Evolutionary conservation across 257 asterid species (phyloP), one percentile per base, ranked within the genome.

Genomic region (Linderniella brevidens): DNA sequence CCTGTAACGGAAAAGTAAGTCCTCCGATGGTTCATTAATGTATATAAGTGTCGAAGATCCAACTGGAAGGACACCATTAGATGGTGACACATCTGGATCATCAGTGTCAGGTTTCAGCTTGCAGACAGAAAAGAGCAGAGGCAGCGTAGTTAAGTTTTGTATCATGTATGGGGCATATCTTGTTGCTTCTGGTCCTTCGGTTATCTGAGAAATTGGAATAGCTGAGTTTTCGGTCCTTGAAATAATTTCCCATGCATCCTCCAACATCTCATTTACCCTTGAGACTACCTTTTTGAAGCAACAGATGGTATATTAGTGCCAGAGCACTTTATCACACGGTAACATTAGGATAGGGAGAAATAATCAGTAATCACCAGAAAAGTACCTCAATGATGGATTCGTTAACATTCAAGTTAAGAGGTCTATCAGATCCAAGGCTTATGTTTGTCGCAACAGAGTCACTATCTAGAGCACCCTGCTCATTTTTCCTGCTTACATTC

Each of bases 371-470:
- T 38, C 46, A 56, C 14, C 5, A 41, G 54, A 14, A 53, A 40
- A n/a, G 36, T 82, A 80, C 97, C 98, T 88, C 98, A 46, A 84
- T 68, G 62, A 78, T 64, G 54, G 95, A 66, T 63, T 78, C 95
- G 11, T 79, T 80, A 46, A 84, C 51, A 64, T 88, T 88, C 71
- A 88, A 62, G 61, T 88, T 88, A 54, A 88, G 86, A 58, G 76
- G 83, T 19, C 77, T 52, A 56, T 59, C 68, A 18, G 94, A 80
- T 56, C 72, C 75, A 52, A 88, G 78, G 59, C 60, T 67, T 48
- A 84, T 66, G 60, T 80, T 77, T 49, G 90, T 78, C 67, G 59
- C 55, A 52, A 77, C 51, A 52, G 72, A 70, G 45, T 76, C 71
- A 55, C 65, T 67, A 53, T 80, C 67, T 52, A 80, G 78, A 62